Base-by-base conservation (phyloP, 352 stramenopile genomes). In the Nothophytophthora sp. region DNA sequence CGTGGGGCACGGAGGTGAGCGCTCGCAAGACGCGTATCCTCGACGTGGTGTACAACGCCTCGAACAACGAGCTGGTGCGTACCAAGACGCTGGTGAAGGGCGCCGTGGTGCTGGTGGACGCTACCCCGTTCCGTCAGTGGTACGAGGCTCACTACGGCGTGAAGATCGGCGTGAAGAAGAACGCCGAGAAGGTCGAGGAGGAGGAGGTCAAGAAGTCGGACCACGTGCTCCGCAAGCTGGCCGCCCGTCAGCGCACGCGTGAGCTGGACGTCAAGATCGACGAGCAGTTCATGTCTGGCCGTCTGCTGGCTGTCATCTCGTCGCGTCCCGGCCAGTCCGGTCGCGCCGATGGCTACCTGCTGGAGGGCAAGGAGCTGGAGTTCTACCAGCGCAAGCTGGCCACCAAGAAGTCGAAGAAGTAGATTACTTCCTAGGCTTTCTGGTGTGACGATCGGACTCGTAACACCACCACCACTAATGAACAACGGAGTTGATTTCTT, bases 81-180 rank as follows among this genome's bases (percentile, higher is more conserved):
- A 99, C 98, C 67, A 99, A 99, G 92, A 99, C 98, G 24, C 81
- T 99, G 25, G 97, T 99, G 41, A 99, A 99, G 92, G 96, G 96
- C 66, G 87, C 91, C 54, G 98, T 99, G 58, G 88, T 99, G 42
- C 67, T 98, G 39, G 95, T 99, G 43, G 97, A 99, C 88, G 97
- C 96, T 33, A 97, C 97, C 25, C 97, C 97, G 32, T 99, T 99
- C 95, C 97, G 98, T 74, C 84, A 97, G 60, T 99, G 96, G 97
- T 99, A 99, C 76, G 97, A 99, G 73, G 85, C 85, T 48, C 97
- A 99, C 92, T 99, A 99, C 71, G 97, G 96, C 46, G 84, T 98
- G 36, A 96, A 83, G 85, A 86, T 88, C 68, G 80, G 73, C 48
- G 65, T 77, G 55, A 97, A 91, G 76, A 96, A 96, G 86, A 78